These are phyloP conservation scores for Lodderomyces theae DNA, from an alignment of 1,139 yeast species.

Conservation along the genomic window DNA sequence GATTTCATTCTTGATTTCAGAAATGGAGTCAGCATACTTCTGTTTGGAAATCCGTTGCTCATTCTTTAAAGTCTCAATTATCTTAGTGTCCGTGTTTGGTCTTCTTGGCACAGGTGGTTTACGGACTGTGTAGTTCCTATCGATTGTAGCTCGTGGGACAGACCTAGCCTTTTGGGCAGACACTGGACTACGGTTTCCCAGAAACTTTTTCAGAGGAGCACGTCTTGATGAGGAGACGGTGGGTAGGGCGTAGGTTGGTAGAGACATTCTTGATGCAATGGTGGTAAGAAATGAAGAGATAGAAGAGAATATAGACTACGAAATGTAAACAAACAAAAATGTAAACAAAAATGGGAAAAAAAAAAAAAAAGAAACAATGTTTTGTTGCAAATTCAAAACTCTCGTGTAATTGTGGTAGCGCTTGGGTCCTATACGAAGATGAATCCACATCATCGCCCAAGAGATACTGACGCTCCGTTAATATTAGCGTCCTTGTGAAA, in stretches of 20 bases:
- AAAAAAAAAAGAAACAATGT: too few species aligned
- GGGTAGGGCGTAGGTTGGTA: constrained; percentile 34
- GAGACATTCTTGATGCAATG: too few species aligned
- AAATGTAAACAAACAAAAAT: too few species aligned
- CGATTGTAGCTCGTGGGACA: neutral
- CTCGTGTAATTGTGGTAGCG: too few species aligned
- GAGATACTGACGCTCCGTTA: too few species aligned
- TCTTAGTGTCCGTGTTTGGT: neutral
- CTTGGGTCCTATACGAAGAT: too few species aligned
- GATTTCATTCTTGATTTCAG: constrained; percentile 11
- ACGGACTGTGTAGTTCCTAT: neutral
- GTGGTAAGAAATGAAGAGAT: too few species aligned
- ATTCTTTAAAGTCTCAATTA: constrained; percentile 1
- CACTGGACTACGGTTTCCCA: constrained; percentile 8
- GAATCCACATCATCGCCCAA: too few species aligned
- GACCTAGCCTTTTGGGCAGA: constrained; percentile 5
- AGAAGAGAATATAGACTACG: too few species aligned
- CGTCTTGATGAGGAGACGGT: constrained; percentile 20
- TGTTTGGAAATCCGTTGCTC: constrained; percentile 7
- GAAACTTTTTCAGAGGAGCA: constrained; percentile 6
- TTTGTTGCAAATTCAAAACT: too few species aligned
- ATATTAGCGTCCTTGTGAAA: too few species aligned
- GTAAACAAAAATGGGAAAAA: too few species aligned
- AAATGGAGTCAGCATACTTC: constrained; percentile 8
- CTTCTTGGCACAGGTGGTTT: constrained; percentile 4